Evolutionary conservation across 352 stramenopile species (phyloP), one percentile per base, ranked within the genome.

Genomic region (Pythium phragmitis): DNA sequence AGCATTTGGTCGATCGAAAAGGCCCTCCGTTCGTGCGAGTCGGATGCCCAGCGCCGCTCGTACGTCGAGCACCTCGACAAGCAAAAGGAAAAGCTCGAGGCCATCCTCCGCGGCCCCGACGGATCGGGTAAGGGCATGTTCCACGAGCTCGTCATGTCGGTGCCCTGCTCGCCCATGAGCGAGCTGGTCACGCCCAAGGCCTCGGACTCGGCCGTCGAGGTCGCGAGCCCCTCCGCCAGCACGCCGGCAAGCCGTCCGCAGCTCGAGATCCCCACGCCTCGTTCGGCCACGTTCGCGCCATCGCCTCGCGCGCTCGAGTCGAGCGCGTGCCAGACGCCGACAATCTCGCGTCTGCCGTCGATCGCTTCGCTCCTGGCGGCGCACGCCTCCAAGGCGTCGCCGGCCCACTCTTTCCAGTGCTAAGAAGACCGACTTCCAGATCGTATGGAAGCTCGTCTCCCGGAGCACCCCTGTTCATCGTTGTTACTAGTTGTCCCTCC

Each of bases 1-100:
- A 88, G 80, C 69, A 87, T 89, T 59, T 88, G 76, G 76, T 92
- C 82, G 17, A 92, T 92, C 47, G 79, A 89, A 66, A 92, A 92
- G 63, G 77, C 78, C 41, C 71, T 89, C 39, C 77, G 77, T 42
- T 85, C 72, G 70, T 87, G 79, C 67, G 77, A 89, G 23, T 87
- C 77, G 3, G 80, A 89, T 56, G 65, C 70, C 4, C 79, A 89
- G 57, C 76, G 76, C 41, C 75, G 69, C 14, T 91, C 82, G 36
- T 91, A 91, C 78, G 75, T 78, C 45, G 77, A 88, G 57, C 82
- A 91, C 71, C 69, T 91, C 46, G 71, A 87, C 46, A 88, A 88
- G 68, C 82, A 91, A 63, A 73, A 78, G 74, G 65, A 75, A 49
- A 91, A 91, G 76, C 64, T 91, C 65, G 55, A 78, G 16, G 85